Base-by-base conservation (phyloP, 441 rosid species). In the Gossypium gossypioides region DNA sequence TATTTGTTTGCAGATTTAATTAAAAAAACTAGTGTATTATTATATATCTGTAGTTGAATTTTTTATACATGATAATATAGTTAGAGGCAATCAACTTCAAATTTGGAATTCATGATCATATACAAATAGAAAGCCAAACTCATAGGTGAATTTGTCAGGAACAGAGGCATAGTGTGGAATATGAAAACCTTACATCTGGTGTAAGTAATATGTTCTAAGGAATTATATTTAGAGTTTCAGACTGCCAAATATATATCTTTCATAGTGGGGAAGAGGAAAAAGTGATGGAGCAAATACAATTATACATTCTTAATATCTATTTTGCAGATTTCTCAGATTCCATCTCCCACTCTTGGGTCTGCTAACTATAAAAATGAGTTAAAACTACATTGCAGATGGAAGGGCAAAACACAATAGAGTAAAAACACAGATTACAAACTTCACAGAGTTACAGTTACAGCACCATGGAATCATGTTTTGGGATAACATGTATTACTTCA, bases 331-430 rank as follows among this genome's bases (percentile, higher is more conserved):
- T 75, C 80, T 68, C 54, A 72, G 65, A 80, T 73, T 8, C 52
- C 72, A 62, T 70, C 85, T 75, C 77, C 81, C 69, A 80, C 80
- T 44, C 80, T 55, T 69, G 71, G 71, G 72, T 72, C 80, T 75
- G 74, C 76, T 72, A 75, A 72, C 77, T 76, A 65, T 69, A 76
- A 69, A 77, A 76, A 72, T 66, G 60, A 57, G 61, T 56, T 72
- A 68, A 72, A 78, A 81, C 73, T 67, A 58, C 12, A 68, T 59
- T 25, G 32, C 46, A 21, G 42, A 54, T 56, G 70, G 76, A 70
- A 67, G 64, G 72, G 76, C 76, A 63, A 63, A 8, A 50, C 18
- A 54, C 0, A 22, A 34, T 15, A 60, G 24, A 29, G 22, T 8
- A 32, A 51, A 64, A 22, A 44, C 19, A 50, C 4, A 34, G 19